These are phyloP conservation scores for Diddensiella santjacobensis DNA, from an alignment of 805 yeast genomes.

Conservation along the genomic window DNA sequence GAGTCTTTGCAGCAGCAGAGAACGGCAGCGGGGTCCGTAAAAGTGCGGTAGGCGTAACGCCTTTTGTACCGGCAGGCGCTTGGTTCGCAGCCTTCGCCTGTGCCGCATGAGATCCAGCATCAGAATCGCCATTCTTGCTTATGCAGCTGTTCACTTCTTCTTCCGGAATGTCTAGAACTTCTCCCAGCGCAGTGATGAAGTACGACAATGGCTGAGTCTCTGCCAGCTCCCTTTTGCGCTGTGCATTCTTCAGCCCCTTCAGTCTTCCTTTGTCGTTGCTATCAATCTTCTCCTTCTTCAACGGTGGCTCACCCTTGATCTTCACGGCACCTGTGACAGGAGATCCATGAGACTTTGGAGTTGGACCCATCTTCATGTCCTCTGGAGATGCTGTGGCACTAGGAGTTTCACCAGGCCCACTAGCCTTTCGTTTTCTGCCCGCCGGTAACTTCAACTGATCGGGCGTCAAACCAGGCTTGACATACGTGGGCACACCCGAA, in stretches of 20 bases:
- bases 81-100: neutral
- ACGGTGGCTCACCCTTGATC: conserved; percentile 14
- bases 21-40: conserved; percentile 23
- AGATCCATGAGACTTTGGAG: conserved; percentile 3
- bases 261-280: conserved; percentile 14
- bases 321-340: conserved; percentile 1
- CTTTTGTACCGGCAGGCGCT: conserved; percentile 7
- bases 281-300: conserved; percentile 23
- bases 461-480: conserved; percentile 23
- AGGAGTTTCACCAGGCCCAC: conserved; percentile 14
- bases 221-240: conserved; percentile 29
- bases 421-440: conserved; percentile 23
- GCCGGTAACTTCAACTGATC: conserved; percentile 30
- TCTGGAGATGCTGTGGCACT: conserved; percentile 20
- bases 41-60: conserved; percentile 24
- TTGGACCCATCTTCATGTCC: conserved; percentile 16
- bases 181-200: conserved; percentile 33
- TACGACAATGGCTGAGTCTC: conserved; percentile 31
- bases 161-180: conserved; percentile 32
- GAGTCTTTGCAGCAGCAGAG: conserved; percentile 21
- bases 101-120: conserved; percentile 2
- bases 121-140: neutral
- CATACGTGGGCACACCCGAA: conserved; percentile 25
- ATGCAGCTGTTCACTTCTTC: conserved; percentile 25
- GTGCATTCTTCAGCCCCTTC: conserved; percentile 11